Evolutionary conservation across 768 basidiomycete species (phyloP), one percentile per base, ranked within the genome.

Genomic region (Suillus tomentosus): DNA sequence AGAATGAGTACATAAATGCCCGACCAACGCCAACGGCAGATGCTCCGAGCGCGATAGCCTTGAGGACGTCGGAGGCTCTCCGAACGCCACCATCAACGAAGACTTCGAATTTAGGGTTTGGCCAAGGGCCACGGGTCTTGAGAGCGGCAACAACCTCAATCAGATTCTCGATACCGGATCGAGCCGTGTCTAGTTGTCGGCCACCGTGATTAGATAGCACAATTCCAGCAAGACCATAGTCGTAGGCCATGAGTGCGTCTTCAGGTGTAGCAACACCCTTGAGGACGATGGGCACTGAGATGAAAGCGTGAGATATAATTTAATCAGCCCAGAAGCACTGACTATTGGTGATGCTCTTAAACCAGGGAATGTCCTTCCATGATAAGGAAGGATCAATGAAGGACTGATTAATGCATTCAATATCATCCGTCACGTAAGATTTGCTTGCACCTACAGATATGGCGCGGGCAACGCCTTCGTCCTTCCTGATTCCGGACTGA

Each of bases 61-160:
- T 96, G 63, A 96, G 78, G 3, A 95, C 89, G 73, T 96, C 94
- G 13, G 90, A 94, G 1, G 95, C 94, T 43, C 95, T 81, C 57
- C 95, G 84, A 9, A 98, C 94, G 62, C 96, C 97, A n/a, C 96
- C 96, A 71, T 99, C 96, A 14, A 95, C 84, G 70, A 91, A 93
- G 39, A 99, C 79, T 71, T 94, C 88, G 79, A 99, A 93, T 61
- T 81, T 84, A 60, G 85, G 83, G 60, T 93, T 92, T 2, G 93
- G 91, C 76, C 93, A 92, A 45, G 92, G 76, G 2, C 90, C 87
- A 15, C 90, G 84, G 62, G 81, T 81, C 72, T 85, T 85, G 24
- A 99, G 83, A 64, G 90, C 86, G 37, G 77, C 79, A 37, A 92
- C 89, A 24, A 96, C 94, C 72, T 95, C 93, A 2, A 89, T 91